phyloP scores from a whole-genome alignment of 2,329 filamentous ascomycete genomes.

The Cercospora janseana region DNA sequence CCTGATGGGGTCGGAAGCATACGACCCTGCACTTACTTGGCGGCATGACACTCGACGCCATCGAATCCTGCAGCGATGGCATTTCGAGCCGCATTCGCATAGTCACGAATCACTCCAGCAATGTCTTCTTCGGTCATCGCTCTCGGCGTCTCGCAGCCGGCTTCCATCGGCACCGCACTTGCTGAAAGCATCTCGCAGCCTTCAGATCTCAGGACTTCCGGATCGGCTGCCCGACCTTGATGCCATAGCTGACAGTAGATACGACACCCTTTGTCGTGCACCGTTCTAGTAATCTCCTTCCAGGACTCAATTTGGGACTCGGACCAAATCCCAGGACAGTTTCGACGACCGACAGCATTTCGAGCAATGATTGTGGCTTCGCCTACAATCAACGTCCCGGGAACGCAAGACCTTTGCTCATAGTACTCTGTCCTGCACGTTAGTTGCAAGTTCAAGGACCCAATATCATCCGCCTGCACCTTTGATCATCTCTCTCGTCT shows the following conservation, averaged over 20 bases:
- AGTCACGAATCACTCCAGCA: conserved; percentile 39
- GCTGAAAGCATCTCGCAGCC: not conserved
- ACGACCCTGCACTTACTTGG: too few relatives aligned
- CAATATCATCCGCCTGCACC: not conserved
- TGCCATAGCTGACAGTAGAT: conserved; percentile 50
- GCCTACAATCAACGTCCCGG: conserved; percentile 36
- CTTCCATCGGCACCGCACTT: not conserved
- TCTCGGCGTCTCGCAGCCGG: conserved; percentile 5
- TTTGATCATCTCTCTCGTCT: conserved; percentile 34
- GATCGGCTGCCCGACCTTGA: conserved; percentile 48
- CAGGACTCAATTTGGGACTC: conserved; percentile 48
- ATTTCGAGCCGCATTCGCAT: conserved; percentile 48
- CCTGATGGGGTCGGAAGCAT: too few relatives aligned
- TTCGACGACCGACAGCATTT: conserved; percentile 28
- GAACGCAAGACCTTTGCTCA: conserved; percentile 32
- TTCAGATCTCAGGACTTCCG: conserved; percentile 18
- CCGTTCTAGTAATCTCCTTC: conserved; percentile 51
- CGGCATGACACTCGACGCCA: conserved; percentile 52
- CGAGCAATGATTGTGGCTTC: conserved; percentile 38
- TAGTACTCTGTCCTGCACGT: conserved; percentile 38
- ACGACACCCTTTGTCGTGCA: conserved; percentile 51
- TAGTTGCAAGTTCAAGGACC: not conserved
- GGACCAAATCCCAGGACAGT: conserved; percentile 34
- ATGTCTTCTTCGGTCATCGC: conserved; percentile 49
- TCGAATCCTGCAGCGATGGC: conserved; percentile 58